Conservation (phyloP, 352 stramenopile genomes). For the Globisporangium nagaii region DNA sequence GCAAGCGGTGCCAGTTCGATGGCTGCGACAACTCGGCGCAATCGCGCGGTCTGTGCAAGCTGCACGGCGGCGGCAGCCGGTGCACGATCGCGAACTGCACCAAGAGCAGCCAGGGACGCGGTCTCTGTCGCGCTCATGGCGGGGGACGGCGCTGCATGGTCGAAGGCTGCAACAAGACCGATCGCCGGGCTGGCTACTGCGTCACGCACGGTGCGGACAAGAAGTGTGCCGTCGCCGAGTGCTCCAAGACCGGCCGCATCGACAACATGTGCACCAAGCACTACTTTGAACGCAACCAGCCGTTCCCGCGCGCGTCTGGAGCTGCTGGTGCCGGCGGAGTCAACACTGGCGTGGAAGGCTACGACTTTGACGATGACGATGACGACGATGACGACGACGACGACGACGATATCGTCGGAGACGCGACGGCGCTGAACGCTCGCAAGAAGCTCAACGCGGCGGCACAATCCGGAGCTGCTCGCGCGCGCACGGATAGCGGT, state of each 20-base stretch:
- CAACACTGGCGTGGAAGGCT: neutral
- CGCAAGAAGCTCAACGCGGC: neutral
- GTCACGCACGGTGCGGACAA: conserved; percentile 80
- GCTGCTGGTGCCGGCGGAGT: neutral
- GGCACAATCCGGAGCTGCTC: neutral
- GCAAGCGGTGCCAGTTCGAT: conserved; percentile 73
- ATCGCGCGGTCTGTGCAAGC: conserved; percentile 76
- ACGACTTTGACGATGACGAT: neutral
- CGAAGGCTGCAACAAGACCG: conserved; percentile 82
- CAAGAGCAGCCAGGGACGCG: conserved; percentile 83
- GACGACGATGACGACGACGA: conserved; percentile 4
- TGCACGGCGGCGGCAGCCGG: conserved; percentile 71
- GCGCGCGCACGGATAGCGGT: neutral
- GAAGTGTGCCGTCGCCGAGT: conserved; percentile 76
- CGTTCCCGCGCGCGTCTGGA: conserved; percentile 3
- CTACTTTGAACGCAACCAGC: conserved; percentile 76
- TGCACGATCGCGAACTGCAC: conserved; percentile 78
- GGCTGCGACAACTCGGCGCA: conserved; percentile 80
- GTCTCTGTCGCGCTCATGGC: conserved; percentile 78
- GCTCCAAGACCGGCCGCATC: conserved; percentile 78
- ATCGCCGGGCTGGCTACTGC: conserved; percentile 69
- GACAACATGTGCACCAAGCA: conserved; percentile 82
- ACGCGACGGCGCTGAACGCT: neutral
- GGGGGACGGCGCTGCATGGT: conserved; percentile 79
- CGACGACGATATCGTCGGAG: neutral